Base-by-base conservation (phyloP, 2,329 filamentous ascomycete species). In the Cercospora berteroae region DNA sequence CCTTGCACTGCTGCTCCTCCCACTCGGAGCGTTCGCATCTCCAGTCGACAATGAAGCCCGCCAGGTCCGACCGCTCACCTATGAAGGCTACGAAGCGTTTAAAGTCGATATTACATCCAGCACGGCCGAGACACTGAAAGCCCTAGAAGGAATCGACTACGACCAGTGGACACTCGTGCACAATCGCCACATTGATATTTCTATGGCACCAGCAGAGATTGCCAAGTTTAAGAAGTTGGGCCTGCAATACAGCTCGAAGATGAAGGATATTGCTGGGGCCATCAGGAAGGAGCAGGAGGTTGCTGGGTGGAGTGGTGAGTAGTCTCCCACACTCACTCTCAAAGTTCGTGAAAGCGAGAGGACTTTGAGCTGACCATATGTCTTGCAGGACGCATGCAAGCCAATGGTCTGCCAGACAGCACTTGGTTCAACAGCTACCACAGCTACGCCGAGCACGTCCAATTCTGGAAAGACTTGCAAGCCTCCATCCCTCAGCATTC, bases 381-480 rank as follows among this genome's bases (percentile, higher is more conserved):
- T 18, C 13, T 16, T 9, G 10, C 13, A 57, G 52, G 29, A 74
- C 74, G 10, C 76, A 74, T 39, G 82, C 83, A 64, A 73, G 71
- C n/a, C 65, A 71, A 31, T 55, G 39, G 61, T 3, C 66, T 72
- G n/a, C 73, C 72, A 16, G 74, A 78, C 64, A 55, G 79, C 20
- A 79, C 81, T 4, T 87, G 84, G 83, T 87, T 86, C 75, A 79
- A 83, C 63, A 77, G 79, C 16, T 87, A 87, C 69, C 85, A 88
- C 67, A 63, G 80, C 1, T 87, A 85, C 69, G 79, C 78, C 1
- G 84, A 87, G 70, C 85, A 88, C 69, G 61, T 85, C 25, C 73
- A 78, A 36, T 87, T 82, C 72, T 79, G 85, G 71, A 77, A 79
- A 3, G 81, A 84, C 65, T 76, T 88, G 10, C 79, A 81, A 29